Evolutionary conservation across 1,284 basidiomycete species (phyloP).

Genomic region (Binderoboletus segoi): DNA sequence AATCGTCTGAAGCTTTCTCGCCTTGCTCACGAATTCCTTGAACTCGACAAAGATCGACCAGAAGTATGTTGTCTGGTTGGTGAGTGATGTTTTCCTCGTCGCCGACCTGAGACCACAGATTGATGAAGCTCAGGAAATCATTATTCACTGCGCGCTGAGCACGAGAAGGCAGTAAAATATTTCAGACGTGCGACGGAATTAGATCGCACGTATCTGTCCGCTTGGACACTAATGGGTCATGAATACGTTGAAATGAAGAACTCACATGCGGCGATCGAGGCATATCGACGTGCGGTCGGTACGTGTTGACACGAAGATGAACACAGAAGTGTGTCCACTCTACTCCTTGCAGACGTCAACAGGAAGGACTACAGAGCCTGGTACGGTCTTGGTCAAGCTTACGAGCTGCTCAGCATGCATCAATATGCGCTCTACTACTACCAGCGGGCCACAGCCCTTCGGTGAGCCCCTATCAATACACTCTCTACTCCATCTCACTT

Average conservation of each 20-base stretch:
- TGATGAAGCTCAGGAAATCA: slow-evolving; percentile 76
- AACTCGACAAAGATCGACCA: slow-evolving; percentile 86
- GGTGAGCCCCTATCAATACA: slow-evolving; percentile 48
- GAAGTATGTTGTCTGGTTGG: slow-evolving; percentile 96
- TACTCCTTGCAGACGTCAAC: slow-evolving; percentile 73
- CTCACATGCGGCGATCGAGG: slow-evolving; percentile 97
- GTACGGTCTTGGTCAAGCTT: slow-evolving; percentile 98
- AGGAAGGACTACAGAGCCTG: slow-evolving; percentile 97
- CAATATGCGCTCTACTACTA: slow-evolving; percentile 97
- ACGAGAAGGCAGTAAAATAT: slow-evolving; percentile 95
- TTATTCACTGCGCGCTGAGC: slow-evolving; percentile 90
- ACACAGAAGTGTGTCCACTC: background rate
- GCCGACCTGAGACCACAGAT: background rate
- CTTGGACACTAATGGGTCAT: slow-evolving; percentile 99
- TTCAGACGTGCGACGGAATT: slow-evolving; percentile 93
- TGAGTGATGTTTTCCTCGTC: slow-evolving; percentile 40
- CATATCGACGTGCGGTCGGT: slow-evolving; percentile 95
- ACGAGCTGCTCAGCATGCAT: slow-evolving; percentile 95
- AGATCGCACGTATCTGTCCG: slow-evolving; percentile 92
- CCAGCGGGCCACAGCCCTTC: slow-evolving; percentile 90
- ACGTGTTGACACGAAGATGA: slow-evolving; percentile 33
- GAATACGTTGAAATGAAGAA: slow-evolving; percentile 99
- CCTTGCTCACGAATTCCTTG: slow-evolving; percentile 89
- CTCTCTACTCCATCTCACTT: slow-evolving; percentile 11
- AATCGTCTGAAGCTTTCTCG: slow-evolving; percentile 87